Evolutionary conservation across 768 basidiomycete species (phyloP).

Genomic region (Kwoniella dendrophila): DNA sequence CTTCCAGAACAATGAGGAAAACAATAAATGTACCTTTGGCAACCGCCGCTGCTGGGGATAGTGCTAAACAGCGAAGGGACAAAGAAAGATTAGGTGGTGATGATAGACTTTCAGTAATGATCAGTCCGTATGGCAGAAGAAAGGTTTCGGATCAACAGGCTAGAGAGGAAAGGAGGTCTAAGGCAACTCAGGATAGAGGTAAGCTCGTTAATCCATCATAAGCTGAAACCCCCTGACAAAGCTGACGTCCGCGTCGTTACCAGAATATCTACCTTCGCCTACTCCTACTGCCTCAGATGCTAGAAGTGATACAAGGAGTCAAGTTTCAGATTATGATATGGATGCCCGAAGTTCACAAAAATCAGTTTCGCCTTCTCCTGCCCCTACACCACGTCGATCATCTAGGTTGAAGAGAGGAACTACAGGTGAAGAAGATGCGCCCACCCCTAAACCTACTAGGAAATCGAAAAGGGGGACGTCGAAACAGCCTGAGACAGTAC

Average conservation of each 20-base stretch:
- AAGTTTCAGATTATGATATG: slow-evolving; percentile 27
- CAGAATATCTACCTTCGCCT: slow-evolving; percentile 17
- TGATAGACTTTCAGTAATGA: slow-evolving; percentile 45
- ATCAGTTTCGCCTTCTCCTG: slow-evolving; percentile 21
- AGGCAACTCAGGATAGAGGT: slow-evolving; percentile 20
- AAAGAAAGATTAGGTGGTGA: slow-evolving; percentile 38
- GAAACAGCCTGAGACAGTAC: slow-evolving; percentile 21
- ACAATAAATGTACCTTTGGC: slow-evolving; percentile 49
- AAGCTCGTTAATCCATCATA: background rate
- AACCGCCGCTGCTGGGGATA: slow-evolving; percentile 45
- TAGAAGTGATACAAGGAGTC: slow-evolving; percentile 10
- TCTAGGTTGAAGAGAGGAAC: slow-evolving; percentile 31
- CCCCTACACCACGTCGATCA: slow-evolving; percentile 44
- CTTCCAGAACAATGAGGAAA: slow-evolving; percentile 40
- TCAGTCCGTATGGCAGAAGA: slow-evolving; percentile 50
- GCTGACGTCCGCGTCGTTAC: background rate
- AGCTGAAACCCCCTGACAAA: background rate
- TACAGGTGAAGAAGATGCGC: slow-evolving; percentile 18
- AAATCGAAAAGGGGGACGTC: slow-evolving; percentile 20
- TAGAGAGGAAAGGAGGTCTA: slow-evolving; percentile 28
- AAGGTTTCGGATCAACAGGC: slow-evolving; percentile 35
- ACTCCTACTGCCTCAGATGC: slow-evolving; percentile 15
- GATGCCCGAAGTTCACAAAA: slow-evolving; percentile 9
- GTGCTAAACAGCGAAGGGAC: slow-evolving; percentile 33
- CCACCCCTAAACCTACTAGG: slow-evolving; percentile 31